Evolutionary conservation across 805 yeast species (phyloP), one percentile per base, ranked within the genome.

Genomic region (Diddensiella caesifluorescens): DNA sequence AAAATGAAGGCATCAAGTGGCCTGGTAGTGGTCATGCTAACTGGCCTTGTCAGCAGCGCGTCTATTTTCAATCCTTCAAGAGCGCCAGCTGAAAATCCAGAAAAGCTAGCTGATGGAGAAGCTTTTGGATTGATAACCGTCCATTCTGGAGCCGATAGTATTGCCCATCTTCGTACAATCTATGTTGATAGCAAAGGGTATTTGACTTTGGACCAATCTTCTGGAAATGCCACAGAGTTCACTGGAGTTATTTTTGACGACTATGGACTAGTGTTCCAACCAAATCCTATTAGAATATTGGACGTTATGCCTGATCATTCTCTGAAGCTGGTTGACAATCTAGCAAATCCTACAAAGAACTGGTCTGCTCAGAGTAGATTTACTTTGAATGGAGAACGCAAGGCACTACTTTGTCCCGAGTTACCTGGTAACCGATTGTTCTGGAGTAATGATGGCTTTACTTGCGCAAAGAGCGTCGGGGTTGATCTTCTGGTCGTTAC

Each of bases 271-370:
- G 30, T 56, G 13, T 19, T 55, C 22, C 54, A 50, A 27, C 60
- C 60, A 3, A 56, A 54, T 44, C 61, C 61, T 2, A 40, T 53
- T 23, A 41, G 37, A 15, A 45, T 45, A 4, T 43, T 56, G 21
- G 53, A 54, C 38, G 33, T 51, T 13, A 44, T 45, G 36, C 49
- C 45, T 13, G 46, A 53, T 23, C 48, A 47, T 27, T 46, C 54
- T 15, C 26, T 48, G 9, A 41, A 46, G 25, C 43, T 55, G 19
- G 49, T 47, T 39, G 51, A 50, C 36, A 47, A 53, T 13, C 44
- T 56, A 32, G 54, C 37, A 38, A 40, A 44, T 38, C 55, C 58
- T 7, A 38, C 47, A 18, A 45, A 50, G 3, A 45, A 52, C 7
- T 54, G 55, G 43, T 13, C 32, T 5, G 46, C 50, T 9, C 13